phyloP scores from a whole-genome alignment of 208 protist species.

The Crithidia bombi region DNA sequence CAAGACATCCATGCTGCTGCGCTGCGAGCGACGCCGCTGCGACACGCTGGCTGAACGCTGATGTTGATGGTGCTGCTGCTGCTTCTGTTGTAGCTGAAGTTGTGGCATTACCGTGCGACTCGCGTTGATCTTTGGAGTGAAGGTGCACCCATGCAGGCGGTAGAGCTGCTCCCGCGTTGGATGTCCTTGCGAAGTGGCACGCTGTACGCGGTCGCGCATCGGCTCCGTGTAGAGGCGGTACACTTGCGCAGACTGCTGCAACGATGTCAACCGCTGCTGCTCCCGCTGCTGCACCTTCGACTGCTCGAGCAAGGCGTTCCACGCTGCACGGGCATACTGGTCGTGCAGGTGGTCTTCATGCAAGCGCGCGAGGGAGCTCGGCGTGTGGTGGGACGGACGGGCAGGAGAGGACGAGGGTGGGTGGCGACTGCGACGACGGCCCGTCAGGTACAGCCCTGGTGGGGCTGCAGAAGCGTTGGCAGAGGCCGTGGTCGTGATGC shows the following conservation, averaged over 20 bases:
- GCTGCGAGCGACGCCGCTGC: not conserved
- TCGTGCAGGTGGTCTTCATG: slow-evolving; percentile 27
- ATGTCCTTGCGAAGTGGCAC: slow-evolving; percentile 7
- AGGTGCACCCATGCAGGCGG: slow-evolving; percentile 32
- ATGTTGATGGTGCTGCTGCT: too few species aligned
- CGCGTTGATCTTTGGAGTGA: slow-evolving; percentile 36
- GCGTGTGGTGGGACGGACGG: not conserved
- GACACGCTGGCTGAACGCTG: too few species aligned
- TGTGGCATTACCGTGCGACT: too few species aligned
- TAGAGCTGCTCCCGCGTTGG: slow-evolving; percentile 13
- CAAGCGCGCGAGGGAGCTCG: slow-evolving; percentile 9
- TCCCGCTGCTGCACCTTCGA: slow-evolving; percentile 6
- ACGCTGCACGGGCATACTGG: slow-evolving; percentile 26
- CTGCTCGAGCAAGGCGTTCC: slow-evolving; percentile 25
- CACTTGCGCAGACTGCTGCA: slow-evolving; percentile 31
- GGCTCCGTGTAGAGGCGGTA: slow-evolving; percentile 38
- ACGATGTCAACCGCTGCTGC: slow-evolving; percentile 12
- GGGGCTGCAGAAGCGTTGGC: not conserved
- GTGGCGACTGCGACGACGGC: slow-evolving; percentile 7
- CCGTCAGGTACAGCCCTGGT: slow-evolving; percentile 5
- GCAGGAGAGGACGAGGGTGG: not conserved
- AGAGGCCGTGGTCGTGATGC: not conserved
- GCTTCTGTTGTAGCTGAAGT: too few species aligned
- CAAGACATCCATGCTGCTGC: not conserved
- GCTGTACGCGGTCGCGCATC: slow-evolving; percentile 19